Base-by-base conservation (phyloP, 2,329 filamentous ascomycete species). In the Penicillium aurantiogriseum region DNA sequence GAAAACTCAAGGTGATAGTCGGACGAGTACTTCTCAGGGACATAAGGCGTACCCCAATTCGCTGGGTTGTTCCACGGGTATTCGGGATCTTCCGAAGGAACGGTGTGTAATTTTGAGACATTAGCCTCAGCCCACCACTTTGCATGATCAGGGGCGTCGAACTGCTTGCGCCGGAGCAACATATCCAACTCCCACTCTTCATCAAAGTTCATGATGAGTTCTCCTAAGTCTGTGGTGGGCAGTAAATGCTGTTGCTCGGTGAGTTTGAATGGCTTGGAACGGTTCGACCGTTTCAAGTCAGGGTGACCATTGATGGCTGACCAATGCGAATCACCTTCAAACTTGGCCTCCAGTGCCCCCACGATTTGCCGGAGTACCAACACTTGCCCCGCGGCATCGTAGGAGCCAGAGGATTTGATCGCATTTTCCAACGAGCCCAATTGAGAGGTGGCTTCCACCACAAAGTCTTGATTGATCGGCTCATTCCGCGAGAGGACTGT, bases 401-500 rank as follows among this genome's bases (percentile, higher is more conserved):
- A 11, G 21, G 54, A 53, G 6, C 35, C 21, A 36, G 35, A 36
- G n/a, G 25, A 38, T 17, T 31, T 21, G 29, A 40, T 42, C 11
- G 31, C n/a, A 6, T 19, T 52, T 2, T 44, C 50, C 35, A 51
- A 38, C 1, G 31, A 45, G 2, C 11, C 44, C 36, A 47, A 21
- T 25, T 50, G 44, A 43, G 33, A 57, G 21, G 21, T 63, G 9
- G 68, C 65, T 54, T 77, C 76, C 19, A 69, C 69, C 2, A 75
- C 59, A 29, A 77, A 69, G 47, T 72, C 66, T 25, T 54, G 67
- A 39, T 57, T 68, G 25, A 71, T 54, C 13, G 70, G 67, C 33
- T 70, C 73, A 3, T 62, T 58, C 29, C 74, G 71, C 29, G 70
- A 65, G 25, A 77, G 63, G n/a, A 67, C 71, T 2, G 73, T 73